phyloP scores from a whole-genome alignment of 228 moss, liverwort and hornwort genomes.

The Sphagnum fallax region DNA sequence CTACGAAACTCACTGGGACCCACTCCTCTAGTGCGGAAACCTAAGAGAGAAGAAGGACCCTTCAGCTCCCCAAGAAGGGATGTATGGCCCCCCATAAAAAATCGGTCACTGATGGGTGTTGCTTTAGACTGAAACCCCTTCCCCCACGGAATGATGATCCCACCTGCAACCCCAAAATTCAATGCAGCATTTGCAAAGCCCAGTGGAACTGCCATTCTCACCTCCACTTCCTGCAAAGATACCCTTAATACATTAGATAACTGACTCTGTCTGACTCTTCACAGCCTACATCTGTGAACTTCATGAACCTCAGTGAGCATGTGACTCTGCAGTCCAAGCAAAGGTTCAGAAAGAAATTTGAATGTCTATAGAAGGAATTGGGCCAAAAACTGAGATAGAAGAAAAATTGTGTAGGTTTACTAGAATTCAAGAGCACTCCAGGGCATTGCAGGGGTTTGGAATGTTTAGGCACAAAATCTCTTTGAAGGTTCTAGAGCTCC shows the following conservation, averaged over 20 bases:
- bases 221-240: slow-evolving; percentile 73
- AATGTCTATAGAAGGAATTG: no score
- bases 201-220: slow-evolving; percentile 78
- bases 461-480: no score
- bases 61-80: slow-evolving; percentile 93
- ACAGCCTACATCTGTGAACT: background rate
- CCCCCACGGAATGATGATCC: slow-evolving; percentile 89
- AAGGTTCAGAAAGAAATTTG: no score
- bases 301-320: background rate
- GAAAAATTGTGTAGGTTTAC: no score
- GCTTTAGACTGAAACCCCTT: slow-evolving; percentile 52
- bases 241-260: background rate
- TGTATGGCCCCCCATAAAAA: slow-evolving; percentile 97
- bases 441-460: no score
- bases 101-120: slow-evolving; percentile 94
- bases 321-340: no score
- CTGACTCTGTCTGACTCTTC: background rate
- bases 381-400: no score
- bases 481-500: no score
- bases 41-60: slow-evolving; percentile 84
- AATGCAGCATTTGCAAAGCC: slow-evolving; percentile 79
- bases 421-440: no score
- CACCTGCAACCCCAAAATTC: slow-evolving; percentile 90
- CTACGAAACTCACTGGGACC: slow-evolving; percentile 85
- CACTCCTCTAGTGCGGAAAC: slow-evolving; percentile 95